Base-by-base conservation (phyloP, 129 eudicot species). In the Pulicaria dysenterica region DNA sequence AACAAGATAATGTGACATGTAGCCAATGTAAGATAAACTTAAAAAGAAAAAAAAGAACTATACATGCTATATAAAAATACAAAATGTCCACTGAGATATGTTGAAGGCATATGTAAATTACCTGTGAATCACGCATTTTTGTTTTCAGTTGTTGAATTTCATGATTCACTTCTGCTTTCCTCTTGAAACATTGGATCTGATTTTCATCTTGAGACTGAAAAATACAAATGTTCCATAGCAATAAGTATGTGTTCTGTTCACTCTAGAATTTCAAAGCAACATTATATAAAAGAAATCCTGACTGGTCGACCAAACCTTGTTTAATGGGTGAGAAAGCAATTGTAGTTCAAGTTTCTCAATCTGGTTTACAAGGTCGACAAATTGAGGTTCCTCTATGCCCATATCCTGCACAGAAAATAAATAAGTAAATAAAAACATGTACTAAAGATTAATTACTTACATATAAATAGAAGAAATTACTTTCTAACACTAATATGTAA, bases 91-190 rank as follows among this genome's bases (percentile, higher is more conserved):
- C 31, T 24, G 31, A 24, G 41, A 64, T 3, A 44, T 43, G 42
- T 54, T 36, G 31, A 43, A 8, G 16, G 46, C 39, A 51, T 43
- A 40, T 58, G 12, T 15, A 15, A 8, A 12, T 46, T 81, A 95
- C 99, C 99, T 90, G 99, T 55, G 99, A 95, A 76, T 95, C 99
- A 47, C 97, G 96, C 94, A 90, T 95, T 80, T 86, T 95, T 12
- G 96, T 76, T 72, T 90, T 95, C 69, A 95, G 69, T 72, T 90
- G 97, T 85, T 95, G 99, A 71, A 95, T 95, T 89, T 95, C 99
- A 73, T 95, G 96, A 85, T 82, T 95, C 54, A 85, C 96, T 83
- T 95, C 96, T 8, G 99, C 97, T 83, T 95, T 95, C 81, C 96
- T 84, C 79, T 86, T 92, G 84, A 88, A 90, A 85, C 87, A 76